Percentiles rank a stretch among this genome's conserved stretches.
These are phyloP conservation scores for Acorus gramineus DNA, from an alignment of 106 monocot species.

Conservation along the genomic window DNA sequence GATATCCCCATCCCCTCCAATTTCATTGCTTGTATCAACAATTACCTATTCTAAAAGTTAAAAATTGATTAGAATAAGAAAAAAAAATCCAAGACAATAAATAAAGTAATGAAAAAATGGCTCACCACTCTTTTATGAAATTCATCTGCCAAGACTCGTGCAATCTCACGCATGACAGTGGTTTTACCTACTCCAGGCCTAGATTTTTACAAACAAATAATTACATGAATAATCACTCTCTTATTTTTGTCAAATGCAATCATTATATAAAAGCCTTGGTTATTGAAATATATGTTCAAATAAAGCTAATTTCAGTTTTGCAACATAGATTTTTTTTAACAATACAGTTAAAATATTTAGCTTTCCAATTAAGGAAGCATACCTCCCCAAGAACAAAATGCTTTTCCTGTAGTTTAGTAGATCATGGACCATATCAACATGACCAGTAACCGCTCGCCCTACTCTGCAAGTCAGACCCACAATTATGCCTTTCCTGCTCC, in stretches of 20 bases:
- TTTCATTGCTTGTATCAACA: constrained; percentile 96
- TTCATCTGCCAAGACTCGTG: constrained; percentile 85
- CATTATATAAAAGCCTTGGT: too few species aligned
- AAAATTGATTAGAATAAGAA: constrained; percentile 2
- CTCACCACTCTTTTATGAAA: constrained; percentile 82
- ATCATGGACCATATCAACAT: constrained; percentile 88
- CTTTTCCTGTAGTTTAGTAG: constrained; percentile 72
- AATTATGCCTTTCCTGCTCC: constrained; percentile 80
- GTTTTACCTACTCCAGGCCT: constrained; percentile 98
- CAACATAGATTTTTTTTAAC: too few species aligned
- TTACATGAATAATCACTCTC: too few species aligned
- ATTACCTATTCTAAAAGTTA: constrained; percentile 83
- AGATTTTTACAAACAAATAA: not conserved
- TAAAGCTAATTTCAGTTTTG: too few species aligned
- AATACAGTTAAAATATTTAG: too few species aligned
- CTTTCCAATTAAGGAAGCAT: not conserved
- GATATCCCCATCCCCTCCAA: constrained; percentile 93
- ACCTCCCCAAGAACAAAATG: constrained; percentile 92
- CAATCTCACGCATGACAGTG: constrained; percentile 90
- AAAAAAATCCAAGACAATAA: not conserved
- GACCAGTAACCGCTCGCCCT: constrained; percentile 81
- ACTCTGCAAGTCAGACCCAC: constrained; percentile 94
- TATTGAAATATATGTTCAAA: too few species aligned
- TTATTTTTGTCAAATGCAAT: too few species aligned
- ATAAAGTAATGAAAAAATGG: not conserved